Evolutionary conservation across 768 basidiomycete genomes (phyloP).

Genomic region (Galerina sulciceps): DNA sequence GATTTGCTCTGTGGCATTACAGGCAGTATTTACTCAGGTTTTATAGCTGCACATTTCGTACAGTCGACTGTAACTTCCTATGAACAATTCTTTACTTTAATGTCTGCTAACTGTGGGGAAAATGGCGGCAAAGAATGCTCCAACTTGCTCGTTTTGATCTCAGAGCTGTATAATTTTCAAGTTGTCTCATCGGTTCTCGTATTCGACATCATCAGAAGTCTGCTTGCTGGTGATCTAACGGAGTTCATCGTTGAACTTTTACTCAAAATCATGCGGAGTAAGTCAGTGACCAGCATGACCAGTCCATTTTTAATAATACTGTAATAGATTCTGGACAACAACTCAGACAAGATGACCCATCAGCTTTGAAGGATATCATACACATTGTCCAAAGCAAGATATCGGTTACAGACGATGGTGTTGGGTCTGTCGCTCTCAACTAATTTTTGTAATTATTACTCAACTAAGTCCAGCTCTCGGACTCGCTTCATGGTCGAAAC

Average conservation of each 20-base stretch:
- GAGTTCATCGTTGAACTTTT: constrained; percentile 89
- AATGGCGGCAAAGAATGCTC: constrained; percentile 82
- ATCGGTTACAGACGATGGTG: constrained; percentile 46
- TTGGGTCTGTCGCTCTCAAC: constrained; percentile 48
- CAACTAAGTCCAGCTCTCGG: constrained; percentile 63
- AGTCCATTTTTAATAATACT: constrained; percentile 3
- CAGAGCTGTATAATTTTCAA: constrained; percentile 96
- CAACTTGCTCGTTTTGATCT: constrained; percentile 85
- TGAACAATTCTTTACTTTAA: constrained; percentile 53
- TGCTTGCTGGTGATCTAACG: constrained; percentile 65
- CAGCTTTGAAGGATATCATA: constrained; percentile 90
- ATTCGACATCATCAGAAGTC: constrained; percentile 84
- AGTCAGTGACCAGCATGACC: constrained; percentile 24
- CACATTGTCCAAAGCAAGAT: constrained; percentile 78
- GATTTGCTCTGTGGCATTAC: constrained; percentile 21
- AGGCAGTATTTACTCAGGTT: not conserved
- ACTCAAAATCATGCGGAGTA: constrained; percentile 84
- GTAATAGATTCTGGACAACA: constrained; percentile 86
- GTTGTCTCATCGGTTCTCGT: constrained; percentile 88
- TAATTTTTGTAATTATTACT: not conserved
- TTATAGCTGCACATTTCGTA: constrained; percentile 79
- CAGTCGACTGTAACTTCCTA: constrained; percentile 73
- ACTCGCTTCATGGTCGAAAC: constrained; percentile 97
- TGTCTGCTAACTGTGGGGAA: constrained; percentile 29
- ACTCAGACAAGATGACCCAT: constrained; percentile 90